Percentiles rank a stretch among this genome's conserved stretches.
phyloP scores from a whole-genome alignment of 345 rosid species.

The Cardiospermum halicacabum region DNA sequence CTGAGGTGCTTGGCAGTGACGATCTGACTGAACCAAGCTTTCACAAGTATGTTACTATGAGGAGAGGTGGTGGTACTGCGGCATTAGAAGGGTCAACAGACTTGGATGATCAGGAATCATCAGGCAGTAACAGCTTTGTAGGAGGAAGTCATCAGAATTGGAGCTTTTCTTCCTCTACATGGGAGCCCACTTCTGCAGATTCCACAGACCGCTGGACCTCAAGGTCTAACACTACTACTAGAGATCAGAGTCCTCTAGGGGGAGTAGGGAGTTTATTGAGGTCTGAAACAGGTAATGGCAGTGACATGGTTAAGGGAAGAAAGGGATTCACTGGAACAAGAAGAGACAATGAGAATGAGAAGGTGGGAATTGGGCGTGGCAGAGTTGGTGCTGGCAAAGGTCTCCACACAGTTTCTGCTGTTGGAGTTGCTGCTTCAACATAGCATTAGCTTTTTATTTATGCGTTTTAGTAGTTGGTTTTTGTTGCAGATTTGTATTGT shows the following conservation, averaged over 20 bases:
- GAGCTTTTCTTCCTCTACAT: constrained; percentile 45
- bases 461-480: constrained; percentile 6
- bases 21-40: constrained; percentile 81
- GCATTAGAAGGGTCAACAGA: constrained; percentile 36
- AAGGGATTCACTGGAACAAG: constrained; percentile 35
- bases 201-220: constrained; percentile 70
- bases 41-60: constrained; percentile 79
- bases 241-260: constrained; percentile 41
- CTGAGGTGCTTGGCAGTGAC: constrained; percentile 44
- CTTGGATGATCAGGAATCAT: constrained; percentile 76
- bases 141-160: constrained; percentile 46
- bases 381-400: constrained; percentile 23
- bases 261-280: constrained; percentile 27
- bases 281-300: constrained; percentile 31
- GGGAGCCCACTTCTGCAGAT: constrained; percentile 77
- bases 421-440: constrained; percentile 28
- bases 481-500: constrained; percentile 5
- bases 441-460: neutral
- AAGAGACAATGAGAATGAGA: constrained; percentile 20
- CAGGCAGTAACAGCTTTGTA: constrained; percentile 81
- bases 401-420: constrained; percentile 14
- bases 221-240: constrained; percentile 38
- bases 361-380: constrained; percentile 36
- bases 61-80: constrained; percentile 63
- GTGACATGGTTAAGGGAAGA: constrained; percentile 26